Evolutionary conservation across 2,329 filamentous ascomycete species (phyloP).

Genomic region (Thielaviopsis euricoi): DNA sequence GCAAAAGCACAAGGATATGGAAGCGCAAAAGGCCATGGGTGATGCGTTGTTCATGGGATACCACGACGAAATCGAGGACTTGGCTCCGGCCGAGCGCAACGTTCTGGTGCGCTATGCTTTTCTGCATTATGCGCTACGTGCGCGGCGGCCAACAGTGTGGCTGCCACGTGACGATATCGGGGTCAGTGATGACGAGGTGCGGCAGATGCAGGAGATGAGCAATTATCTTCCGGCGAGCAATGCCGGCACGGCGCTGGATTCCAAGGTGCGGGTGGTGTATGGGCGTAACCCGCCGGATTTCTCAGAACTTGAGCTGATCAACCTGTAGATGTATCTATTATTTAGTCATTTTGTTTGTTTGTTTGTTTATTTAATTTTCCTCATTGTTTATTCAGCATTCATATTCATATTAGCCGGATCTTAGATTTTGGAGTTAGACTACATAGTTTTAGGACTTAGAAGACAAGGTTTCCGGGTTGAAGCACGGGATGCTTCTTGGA

Average conservation of each 20-base stretch:
- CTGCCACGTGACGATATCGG: conserved; percentile 82
- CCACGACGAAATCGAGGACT: conserved; percentile 84
- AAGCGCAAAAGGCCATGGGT: conserved; percentile 56
- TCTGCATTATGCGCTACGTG: conserved; percentile 73
- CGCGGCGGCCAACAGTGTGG: conserved; percentile 78
- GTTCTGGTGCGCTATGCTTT: conserved; percentile 75
- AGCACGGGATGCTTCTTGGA: too few species aligned
- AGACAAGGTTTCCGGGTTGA: too few species aligned
- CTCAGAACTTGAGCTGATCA: conserved; percentile 73
- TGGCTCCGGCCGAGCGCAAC: conserved; percentile 80
- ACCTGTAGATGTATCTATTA: conserved; percentile 32
- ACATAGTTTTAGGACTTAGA: too few species aligned
- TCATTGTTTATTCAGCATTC: background rate
- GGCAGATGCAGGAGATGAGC: conserved; percentile 58
- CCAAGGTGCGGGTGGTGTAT: conserved; percentile 68
- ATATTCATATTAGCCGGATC: background rate
- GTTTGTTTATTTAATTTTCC: background rate
- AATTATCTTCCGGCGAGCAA: conserved; percentile 86
- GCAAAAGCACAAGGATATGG: conserved; percentile 43
- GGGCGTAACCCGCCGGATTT: conserved; percentile 78
- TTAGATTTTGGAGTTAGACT: background rate
- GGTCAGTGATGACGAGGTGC: conserved; percentile 80
- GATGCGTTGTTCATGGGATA: conserved; percentile 74
- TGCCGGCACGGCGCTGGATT: conserved; percentile 75
- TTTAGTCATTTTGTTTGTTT: too few species aligned